Base-by-base conservation (phyloP, 1,284 basidiomycete genomes). In the Crucibulum cyathiforme region DNA sequence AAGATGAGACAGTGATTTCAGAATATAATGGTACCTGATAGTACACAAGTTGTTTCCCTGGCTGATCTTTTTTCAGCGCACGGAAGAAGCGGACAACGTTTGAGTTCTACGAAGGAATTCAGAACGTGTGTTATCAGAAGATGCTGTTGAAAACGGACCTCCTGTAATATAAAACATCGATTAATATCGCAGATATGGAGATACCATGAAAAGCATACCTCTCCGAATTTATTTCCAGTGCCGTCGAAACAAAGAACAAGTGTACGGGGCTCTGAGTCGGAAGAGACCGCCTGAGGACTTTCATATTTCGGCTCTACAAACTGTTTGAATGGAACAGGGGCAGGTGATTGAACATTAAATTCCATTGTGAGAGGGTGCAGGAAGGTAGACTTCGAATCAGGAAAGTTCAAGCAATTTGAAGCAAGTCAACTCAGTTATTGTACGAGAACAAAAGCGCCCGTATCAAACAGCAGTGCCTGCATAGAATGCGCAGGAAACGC, bases 61-160 rank as follows among this genome's bases (percentile, higher is more conserved):
- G 60, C 8, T 63, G 50, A 19, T 65, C 61, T 51, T 67, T 67
- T 46, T 59, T 46, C 35, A 67, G 58, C 8, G 66, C 58, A 31
- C 56, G 66, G 45, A 67, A 67, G 37, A 67, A 61, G 37, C 66
- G 63, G 38, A 67, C 64, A 13, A 67, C 57, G 35, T 65, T 67
- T 13, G 66, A 67, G 37, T 65, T 67, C 66, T 67, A 46, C 13
- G n/a, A 13, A 35, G 5, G n/a, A 10, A 13, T 10, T 51, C 36
- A 43, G 41, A 17, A 13, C 13, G 41, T 13, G 2, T 13, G 17
- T 43, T 13, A 5, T 13, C 41, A 43, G 41, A 43, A 17, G 17
- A 13, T 43, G 17, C 5, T 24, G 24, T 4, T 24, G 24, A 24
- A 24, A 2, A 24, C 5, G 2, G 12, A 51, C 49, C 49, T 51